Conservation (phyloP, 371 early-diverging fungal genomes). For the Blakeslea trispora region DNA sequence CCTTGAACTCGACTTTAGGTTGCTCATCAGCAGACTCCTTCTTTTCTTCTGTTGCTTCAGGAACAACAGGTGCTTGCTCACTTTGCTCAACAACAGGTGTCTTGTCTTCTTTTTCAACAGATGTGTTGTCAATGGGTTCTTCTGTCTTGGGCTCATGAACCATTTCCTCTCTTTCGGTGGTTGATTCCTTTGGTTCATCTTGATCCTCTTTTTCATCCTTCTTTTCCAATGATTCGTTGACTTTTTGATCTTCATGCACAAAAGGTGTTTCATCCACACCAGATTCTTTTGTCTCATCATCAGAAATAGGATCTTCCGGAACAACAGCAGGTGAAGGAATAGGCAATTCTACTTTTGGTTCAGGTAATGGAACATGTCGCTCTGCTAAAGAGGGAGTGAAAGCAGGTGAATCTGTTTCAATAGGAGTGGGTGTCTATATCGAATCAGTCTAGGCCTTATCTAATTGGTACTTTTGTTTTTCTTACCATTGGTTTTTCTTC, state of each 20-base stretch:
- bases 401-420: slow-evolving; percentile 6
- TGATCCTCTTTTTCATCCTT: slow-evolving; percentile 1
- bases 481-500: slow-evolving; percentile 10
- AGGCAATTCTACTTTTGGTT: neutral
- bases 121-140: neutral
- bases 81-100: neutral
- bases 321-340: slow-evolving; percentile 3
- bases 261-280: slow-evolving; percentile 11
- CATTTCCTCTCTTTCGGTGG: neutral
- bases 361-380: neutral
- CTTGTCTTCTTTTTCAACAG: neutral
- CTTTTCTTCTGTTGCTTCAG: slow-evolving; percentile 12
- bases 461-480: no score
- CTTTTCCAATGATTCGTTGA: neutral
- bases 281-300: slow-evolving; percentile 19
- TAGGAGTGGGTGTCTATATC: no score
- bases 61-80: slow-evolving; percentile 5
- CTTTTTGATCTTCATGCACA: neutral
- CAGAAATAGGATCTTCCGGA: slow-evolving; percentile 15
- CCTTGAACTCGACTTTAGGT: no score
- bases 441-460: slow-evolving; percentile 4
- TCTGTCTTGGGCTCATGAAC: neutral
- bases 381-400: slow-evolving; percentile 7
- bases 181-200: neutral
- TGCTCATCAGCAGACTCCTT: no score